Percentiles rank a stretch among this genome's conserved stretches.
Evolutionary conservation across 805 yeast species (phyloP).

Genomic region (Ogataea salicorniae): DNA sequence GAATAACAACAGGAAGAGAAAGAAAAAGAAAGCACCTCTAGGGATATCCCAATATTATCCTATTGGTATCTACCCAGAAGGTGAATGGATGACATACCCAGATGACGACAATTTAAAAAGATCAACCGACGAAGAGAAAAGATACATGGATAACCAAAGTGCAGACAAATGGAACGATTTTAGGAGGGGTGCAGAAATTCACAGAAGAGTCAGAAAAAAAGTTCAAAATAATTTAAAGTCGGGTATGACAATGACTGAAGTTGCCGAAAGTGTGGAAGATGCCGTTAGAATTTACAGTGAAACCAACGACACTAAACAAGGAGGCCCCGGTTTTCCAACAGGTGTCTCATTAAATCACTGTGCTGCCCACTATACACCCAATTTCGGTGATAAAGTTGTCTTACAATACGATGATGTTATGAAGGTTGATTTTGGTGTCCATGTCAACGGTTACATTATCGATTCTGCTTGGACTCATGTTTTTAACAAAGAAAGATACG

Average conservation of each 20-base stretch:
- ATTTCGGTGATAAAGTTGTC: slow-evolving; percentile 84
- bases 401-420: slow-evolving; percentile 84
- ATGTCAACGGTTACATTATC: slow-evolving; percentile 87
- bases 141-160: slow-evolving; percentile 67
- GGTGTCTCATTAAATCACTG: slow-evolving; percentile 89
- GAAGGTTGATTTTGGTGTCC: slow-evolving; percentile 97
- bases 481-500: slow-evolving; percentile 72
- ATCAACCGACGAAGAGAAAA: slow-evolving; percentile 79
- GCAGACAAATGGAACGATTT: slow-evolving; percentile 74
- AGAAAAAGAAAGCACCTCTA: slow-evolving; percentile 48
- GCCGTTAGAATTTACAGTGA: slow-evolving; percentile 66
- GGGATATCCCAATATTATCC: slow-evolving; percentile 67
- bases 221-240: slow-evolving; percentile 74
- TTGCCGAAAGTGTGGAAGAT: slow-evolving; percentile 86
- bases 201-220: slow-evolving; percentile 81
- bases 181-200: slow-evolving; percentile 95
- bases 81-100: slow-evolving; percentile 78
- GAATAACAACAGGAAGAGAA: slow-evolving; percentile 53
- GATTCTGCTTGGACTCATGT: slow-evolving; percentile 95
- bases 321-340: slow-evolving; percentile 98
- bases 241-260: slow-evolving; percentile 86
- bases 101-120: slow-evolving; percentile 53
- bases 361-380: slow-evolving; percentile 98
- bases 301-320: slow-evolving; percentile 55
- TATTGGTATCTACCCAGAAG: slow-evolving; percentile 74